Evolutionary conservation across 176 grass and related monocot species (phyloP).

Genomic region (Miscanthus lutarioriparius): DNA sequence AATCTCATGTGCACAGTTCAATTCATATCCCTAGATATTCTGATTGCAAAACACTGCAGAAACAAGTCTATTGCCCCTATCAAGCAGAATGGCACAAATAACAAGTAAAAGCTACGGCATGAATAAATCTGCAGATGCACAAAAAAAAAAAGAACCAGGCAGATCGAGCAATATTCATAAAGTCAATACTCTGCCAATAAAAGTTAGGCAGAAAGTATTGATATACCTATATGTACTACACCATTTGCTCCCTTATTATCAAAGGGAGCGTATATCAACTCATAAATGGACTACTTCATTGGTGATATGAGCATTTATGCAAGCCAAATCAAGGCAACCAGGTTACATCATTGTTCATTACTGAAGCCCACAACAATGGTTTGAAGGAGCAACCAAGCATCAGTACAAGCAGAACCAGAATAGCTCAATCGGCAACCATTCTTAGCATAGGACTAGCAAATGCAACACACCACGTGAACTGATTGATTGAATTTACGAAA

Average conservation of each 20-base stretch:
- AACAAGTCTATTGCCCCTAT: neutral
- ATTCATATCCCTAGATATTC: conserved; percentile 14
- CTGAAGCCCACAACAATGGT: neutral
- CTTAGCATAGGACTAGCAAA: neutral
- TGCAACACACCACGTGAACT: neutral
- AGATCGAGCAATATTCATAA: neutral
- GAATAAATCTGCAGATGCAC: neutral
- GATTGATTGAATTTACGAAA: neutral
- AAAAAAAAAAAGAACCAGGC: conserved; percentile 21
- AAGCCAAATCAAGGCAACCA: neutral
- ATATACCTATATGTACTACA: neutral
- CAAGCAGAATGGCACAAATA: neutral
- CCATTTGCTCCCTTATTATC: neutral
- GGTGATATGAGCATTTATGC: conserved; percentile 18
- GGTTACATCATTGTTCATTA: neutral
- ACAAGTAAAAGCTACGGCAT: neutral
- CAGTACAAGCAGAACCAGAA: neutral
- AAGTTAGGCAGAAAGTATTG: neutral
- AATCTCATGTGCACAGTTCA: neutral
- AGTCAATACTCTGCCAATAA: neutral
- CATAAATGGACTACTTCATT: neutral
- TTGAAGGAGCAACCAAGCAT: conserved; percentile 12
- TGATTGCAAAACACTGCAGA: neutral
- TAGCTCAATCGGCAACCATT: neutral
- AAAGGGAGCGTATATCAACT: neutral